phyloP scores from a whole-genome alignment of 495 filamentous ascomycete genomes.

The Tuber calosporum region DNA sequence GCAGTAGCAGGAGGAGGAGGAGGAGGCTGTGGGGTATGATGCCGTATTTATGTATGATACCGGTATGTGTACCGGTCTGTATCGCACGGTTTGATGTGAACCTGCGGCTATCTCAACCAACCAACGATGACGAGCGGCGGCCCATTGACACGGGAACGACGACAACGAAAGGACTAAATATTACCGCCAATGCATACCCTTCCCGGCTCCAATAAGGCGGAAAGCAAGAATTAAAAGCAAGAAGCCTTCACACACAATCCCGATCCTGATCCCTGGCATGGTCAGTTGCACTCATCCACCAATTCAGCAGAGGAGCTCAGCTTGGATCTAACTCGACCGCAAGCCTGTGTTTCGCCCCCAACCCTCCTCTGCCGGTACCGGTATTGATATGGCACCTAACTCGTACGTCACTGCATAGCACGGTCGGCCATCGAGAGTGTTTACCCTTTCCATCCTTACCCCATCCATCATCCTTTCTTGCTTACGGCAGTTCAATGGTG shows the following conservation, averaged over 20 bases:
- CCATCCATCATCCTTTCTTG: not conserved
- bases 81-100: not conserved
- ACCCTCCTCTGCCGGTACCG: not conserved
- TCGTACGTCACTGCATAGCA: not conserved
- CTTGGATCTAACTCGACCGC: not conserved
- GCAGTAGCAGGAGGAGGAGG: not conserved
- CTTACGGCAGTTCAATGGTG: not conserved
- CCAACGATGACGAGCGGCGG: not conserved
- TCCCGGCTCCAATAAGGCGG: constrained; percentile 3
- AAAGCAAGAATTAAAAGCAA: not conserved
- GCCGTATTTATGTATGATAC: constrained; percentile 1
- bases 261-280: constrained; percentile 5
- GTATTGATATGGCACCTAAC: not conserved
- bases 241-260: constrained; percentile 3
- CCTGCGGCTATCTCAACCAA: not conserved
- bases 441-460: not conserved
- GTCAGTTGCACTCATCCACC: not conserved
- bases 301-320: not conserved
- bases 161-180: not conserved
- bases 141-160: not conserved
- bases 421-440: not conserved
- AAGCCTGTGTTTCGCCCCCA: not conserved
- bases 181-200: constrained; percentile 2
- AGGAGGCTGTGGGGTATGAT: not conserved
- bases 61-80: not conserved